Evolutionary conservation across 768 basidiomycete species (phyloP).

Genomic region (Boletellus ananiceps): DNA sequence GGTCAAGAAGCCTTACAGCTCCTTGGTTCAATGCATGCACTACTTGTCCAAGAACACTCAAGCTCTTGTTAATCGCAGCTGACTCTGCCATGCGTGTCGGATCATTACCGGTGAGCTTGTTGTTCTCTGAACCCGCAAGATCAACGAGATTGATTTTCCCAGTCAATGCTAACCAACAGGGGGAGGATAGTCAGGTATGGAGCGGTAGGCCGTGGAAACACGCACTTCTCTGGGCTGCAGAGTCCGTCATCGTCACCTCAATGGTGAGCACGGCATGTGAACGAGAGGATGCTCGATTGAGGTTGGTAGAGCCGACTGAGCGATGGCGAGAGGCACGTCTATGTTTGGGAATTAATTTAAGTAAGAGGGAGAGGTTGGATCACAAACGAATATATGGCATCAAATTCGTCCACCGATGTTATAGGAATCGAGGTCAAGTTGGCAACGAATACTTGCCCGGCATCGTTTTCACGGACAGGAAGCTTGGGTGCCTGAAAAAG

Average conservation of each 20-base stretch:
- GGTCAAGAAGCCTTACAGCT: conserved; percentile 38
- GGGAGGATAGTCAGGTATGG: neutral
- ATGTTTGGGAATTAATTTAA: neutral
- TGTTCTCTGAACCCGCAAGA: conserved; percentile 88
- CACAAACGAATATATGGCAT: conserved; percentile 42
- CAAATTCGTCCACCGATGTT: conserved; percentile 44
- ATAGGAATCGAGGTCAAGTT: conserved; percentile 42
- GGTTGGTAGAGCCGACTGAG: conserved; percentile 79
- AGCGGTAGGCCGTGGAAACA: neutral
- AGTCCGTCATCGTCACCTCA: conserved; percentile 55
- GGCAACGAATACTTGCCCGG: conserved; percentile 51
- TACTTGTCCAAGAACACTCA: conserved; percentile 84
- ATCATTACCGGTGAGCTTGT: conserved; percentile 88
- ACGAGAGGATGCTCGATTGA: conserved; percentile 81
- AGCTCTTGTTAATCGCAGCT: conserved; percentile 83
- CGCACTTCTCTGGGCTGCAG: conserved; percentile 51
- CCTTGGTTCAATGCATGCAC: conserved; percentile 79
- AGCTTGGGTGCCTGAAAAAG: conserved; percentile 45
- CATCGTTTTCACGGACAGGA: conserved; percentile 49
- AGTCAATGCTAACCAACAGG: conserved; percentile 43
- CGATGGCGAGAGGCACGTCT: conserved; percentile 73
- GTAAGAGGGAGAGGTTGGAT: neutral
- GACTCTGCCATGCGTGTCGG: conserved; percentile 84
- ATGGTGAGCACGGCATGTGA: conserved; percentile 86
- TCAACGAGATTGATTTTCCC: conserved; percentile 87